Evolutionary conservation across 1,284 basidiomycete genomes (phyloP).

Genomic region (Porogramme epimiltina): DNA sequence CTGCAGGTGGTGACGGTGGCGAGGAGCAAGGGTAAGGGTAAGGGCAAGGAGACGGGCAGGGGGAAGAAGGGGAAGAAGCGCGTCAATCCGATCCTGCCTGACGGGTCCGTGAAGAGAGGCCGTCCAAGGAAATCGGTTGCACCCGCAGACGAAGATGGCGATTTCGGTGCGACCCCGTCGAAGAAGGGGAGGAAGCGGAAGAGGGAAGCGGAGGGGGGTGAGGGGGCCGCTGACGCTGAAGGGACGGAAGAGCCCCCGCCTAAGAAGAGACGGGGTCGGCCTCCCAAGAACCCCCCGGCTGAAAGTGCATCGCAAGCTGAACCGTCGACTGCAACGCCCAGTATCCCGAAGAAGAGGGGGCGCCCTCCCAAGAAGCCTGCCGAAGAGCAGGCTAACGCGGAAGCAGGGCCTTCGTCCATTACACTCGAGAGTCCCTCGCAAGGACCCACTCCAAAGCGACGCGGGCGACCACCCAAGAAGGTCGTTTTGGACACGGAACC

Average conservation of each 20-base stretch:
- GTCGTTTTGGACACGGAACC: constrained; percentile 1
- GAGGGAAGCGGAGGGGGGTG: constrained; percentile 12
- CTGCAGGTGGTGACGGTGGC: constrained; percentile 50
- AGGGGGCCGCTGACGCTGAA: constrained; percentile 17
- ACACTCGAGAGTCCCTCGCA: constrained; percentile 5
- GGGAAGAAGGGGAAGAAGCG: constrained; percentile 19
- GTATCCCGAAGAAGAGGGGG: constrained; percentile 20
- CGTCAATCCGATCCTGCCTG: constrained; percentile 28
- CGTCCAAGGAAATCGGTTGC: constrained; percentile 25
- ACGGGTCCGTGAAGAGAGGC: constrained; percentile 32
- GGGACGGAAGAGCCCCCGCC: constrained; percentile 29
- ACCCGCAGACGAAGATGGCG: constrained; percentile 7
- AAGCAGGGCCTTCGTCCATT: constrained; percentile 3
- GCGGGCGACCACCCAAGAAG: constrained; percentile 22
- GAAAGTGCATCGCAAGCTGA: not conserved
- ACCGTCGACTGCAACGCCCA: not conserved
- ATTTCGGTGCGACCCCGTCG: constrained; percentile 2
- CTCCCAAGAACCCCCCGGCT: constrained; percentile 29
- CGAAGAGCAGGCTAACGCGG: constrained; percentile 12
- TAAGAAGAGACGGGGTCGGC: constrained; percentile 40
- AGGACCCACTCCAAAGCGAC: constrained; percentile 23
- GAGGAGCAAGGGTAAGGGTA: not conserved
- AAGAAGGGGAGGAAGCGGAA: constrained; percentile 32
- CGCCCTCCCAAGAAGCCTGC: constrained; percentile 38
- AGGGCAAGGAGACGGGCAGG: not conserved